These are phyloP conservation scores for Styphnolobium japonicum DNA, from an alignment of 306 rosid genomes.

Conservation along the genomic window DNA sequence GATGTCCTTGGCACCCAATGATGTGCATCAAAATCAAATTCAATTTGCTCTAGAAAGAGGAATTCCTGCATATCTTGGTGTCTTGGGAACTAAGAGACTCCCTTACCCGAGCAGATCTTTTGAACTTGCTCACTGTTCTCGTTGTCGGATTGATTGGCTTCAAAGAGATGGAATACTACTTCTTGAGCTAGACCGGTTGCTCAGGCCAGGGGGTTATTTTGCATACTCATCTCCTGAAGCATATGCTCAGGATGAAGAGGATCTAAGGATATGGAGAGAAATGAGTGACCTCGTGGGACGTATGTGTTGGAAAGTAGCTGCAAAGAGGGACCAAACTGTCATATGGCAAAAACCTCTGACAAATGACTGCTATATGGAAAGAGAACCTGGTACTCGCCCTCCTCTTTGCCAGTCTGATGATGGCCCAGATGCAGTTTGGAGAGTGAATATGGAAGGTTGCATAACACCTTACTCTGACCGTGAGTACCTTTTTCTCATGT, in stretches of 20 bases:
- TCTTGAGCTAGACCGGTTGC: conserved; percentile 43
- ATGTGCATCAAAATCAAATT: conserved; percentile 47
- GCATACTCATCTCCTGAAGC: conserved; percentile 50
- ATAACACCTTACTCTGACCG: conserved; percentile 39
- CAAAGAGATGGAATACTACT: conserved; percentile 45
- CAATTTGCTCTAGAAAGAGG: conserved; percentile 48
- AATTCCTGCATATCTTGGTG: conserved; percentile 46
- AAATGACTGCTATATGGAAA: conserved; percentile 42
- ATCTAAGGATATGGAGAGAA: conserved; percentile 41
- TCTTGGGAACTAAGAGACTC: conserved; percentile 45
- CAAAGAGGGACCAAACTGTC: conserved; percentile 41
- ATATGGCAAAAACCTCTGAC: conserved; percentile 43
- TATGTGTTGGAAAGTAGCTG: conserved; percentile 42
- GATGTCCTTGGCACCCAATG: conserved; percentile 50
- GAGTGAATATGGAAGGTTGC: conserved; percentile 46
- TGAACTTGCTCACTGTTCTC: conserved; percentile 45
- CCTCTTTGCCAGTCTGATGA: conserved; percentile 44
- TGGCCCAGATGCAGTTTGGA: conserved; percentile 37
- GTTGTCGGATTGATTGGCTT: conserved; percentile 42
- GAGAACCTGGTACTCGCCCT: conserved; percentile 38
- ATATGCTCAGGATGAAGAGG: conserved; percentile 48
- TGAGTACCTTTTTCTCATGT: conserved; percentile 23
- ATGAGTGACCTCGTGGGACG: conserved; percentile 44
- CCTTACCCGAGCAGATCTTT: conserved; percentile 48
- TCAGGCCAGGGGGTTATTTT: conserved; percentile 43